These are phyloP conservation scores for Termitomyces sp. DNA, from an alignment of 768 basidiomycete species.

Conservation along the genomic window DNA sequence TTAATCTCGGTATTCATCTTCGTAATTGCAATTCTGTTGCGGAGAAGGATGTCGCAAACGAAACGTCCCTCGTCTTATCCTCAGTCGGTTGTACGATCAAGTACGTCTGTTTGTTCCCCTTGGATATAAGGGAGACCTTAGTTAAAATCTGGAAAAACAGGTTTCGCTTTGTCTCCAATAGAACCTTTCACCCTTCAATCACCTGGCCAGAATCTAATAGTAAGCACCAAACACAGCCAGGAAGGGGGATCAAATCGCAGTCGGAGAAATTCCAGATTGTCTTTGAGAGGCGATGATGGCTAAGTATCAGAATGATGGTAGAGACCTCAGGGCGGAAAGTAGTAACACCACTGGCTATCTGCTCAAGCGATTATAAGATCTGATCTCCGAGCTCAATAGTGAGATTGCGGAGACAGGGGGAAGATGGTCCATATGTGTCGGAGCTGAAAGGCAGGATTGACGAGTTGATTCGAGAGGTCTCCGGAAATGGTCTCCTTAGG, in stretches of 20 bases:
- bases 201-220: neutral
- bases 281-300: neutral
- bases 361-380: neutral
- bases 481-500: neutral
- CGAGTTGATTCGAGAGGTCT: conserved; percentile 3
- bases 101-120: no score
- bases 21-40: no score
- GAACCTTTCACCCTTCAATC: neutral
- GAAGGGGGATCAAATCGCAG: neutral
- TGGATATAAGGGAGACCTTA: no score
- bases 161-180: no score
- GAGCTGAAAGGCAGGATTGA: conserved; percentile 2
- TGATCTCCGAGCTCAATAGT: conserved; percentile 1
- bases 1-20: no score
- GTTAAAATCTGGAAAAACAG: no score
- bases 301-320: neutral
- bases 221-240: neutral
- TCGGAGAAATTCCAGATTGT: no score
- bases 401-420: neutral
- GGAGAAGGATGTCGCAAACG: neutral
- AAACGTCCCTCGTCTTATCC: no score
- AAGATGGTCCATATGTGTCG: conserved; percentile 1
- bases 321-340: neutral
- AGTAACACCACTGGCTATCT: neutral
- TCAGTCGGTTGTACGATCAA: no score